Percentiles rank a stretch among this genome's conserved stretches.
Evolutionary conservation across 176 grass and related monocot species (phyloP).

Genomic region (Aegilops speltoides): DNA sequence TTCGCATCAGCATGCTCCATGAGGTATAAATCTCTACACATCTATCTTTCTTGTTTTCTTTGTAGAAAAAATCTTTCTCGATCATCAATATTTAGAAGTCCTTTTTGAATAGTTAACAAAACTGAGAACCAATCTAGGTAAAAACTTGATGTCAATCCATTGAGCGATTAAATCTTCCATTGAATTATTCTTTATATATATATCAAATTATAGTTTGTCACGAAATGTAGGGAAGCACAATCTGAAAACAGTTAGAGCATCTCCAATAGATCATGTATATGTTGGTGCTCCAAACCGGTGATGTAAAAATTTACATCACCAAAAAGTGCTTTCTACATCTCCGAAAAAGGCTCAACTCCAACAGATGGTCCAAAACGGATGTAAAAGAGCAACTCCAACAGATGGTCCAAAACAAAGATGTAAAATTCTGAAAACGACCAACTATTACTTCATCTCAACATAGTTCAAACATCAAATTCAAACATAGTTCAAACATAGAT

Average conservation of each 20-base stretch:
- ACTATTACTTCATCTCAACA: too few relatives aligned
- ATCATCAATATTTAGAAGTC: neutral
- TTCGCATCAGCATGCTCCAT: slow-evolving; percentile 93
- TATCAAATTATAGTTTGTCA: neutral
- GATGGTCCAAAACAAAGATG: too few relatives aligned
- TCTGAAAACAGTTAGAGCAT: neutral
- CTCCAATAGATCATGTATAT: too few relatives aligned
- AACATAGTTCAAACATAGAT: too few relatives aligned
- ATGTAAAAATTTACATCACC: too few relatives aligned
- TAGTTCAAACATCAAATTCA: too few relatives aligned
- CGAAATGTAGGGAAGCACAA: neutral
- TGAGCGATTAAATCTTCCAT: slow-evolving; percentile 1
- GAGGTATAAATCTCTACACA: slow-evolving; percentile 52
- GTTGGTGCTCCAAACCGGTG: too few relatives aligned
- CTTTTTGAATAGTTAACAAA: neutral
- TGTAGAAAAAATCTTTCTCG: neutral
- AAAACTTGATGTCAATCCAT: slow-evolving; percentile 9
- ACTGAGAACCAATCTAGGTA: neutral
- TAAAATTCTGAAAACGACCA: too few relatives aligned
- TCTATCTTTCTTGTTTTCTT: neutral
- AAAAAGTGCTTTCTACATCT: too few relatives aligned
- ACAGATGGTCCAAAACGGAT: too few relatives aligned
- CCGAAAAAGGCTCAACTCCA: too few relatives aligned
- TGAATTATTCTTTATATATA: slow-evolving; percentile 16
- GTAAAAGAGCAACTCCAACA: too few relatives aligned